Evolutionary conservation across 2,329 filamentous ascomycete genomes (phyloP).

Genomic region (Berkeleyomyces basicola): DNA sequence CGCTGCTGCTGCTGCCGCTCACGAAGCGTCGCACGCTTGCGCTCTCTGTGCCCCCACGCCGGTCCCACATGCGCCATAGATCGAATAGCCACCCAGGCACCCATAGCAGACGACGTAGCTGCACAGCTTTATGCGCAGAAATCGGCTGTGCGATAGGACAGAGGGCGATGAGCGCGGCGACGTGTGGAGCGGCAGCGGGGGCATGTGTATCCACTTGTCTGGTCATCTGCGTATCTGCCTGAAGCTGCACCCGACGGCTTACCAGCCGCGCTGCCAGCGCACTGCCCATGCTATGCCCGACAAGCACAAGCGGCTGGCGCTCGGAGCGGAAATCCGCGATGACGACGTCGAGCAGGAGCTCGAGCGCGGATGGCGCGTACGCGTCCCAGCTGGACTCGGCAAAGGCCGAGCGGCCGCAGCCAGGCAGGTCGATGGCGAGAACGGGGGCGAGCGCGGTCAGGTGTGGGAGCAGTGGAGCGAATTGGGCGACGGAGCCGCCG

Average conservation of each 20-base stretch:
- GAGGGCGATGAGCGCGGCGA: constrained; percentile 49
- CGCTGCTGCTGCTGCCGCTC: constrained; percentile 25
- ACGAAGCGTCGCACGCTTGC: constrained; percentile 65
- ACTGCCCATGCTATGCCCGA: constrained; percentile 85
- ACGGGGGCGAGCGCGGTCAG: constrained; percentile 71
- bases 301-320: constrained; percentile 57
- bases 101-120: constrained; percentile 42
- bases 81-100: constrained; percentile 61
- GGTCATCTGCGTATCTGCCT: neutral
- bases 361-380: constrained; percentile 61
- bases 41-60: constrained; percentile 61
- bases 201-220: neutral
- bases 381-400: constrained; percentile 54
- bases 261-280: constrained; percentile 60
- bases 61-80: constrained; percentile 61
- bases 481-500: constrained; percentile 83
- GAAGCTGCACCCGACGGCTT: constrained; percentile 16
- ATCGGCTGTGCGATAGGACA: constrained; percentile 58
- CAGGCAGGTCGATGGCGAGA: constrained; percentile 76
- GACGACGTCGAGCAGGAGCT: constrained; percentile 55
- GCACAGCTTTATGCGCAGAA: constrained; percentile 26
- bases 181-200: constrained; percentile 23
- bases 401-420: constrained; percentile 70
- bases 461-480: constrained; percentile 63
- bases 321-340: constrained; percentile 55